Evolutionary conservation across 805 yeast species (phyloP).

Genomic region (Saccharomycopsis schoenii): DNA sequence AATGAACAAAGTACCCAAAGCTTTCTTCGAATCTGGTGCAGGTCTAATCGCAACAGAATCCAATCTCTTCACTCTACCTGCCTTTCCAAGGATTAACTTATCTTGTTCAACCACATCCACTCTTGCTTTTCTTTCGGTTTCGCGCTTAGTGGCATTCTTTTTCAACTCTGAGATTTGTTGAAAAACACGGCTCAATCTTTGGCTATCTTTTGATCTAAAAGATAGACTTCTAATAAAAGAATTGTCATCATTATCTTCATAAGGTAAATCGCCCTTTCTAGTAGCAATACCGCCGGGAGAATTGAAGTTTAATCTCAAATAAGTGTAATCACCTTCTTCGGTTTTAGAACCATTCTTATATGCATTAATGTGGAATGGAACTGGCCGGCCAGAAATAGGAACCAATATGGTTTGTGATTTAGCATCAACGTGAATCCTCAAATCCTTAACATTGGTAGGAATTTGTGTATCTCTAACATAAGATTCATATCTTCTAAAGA

Average conservation of each 20-base stretch:
- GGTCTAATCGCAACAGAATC: slow-evolving; percentile 91
- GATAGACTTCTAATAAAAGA: slow-evolving; percentile 82
- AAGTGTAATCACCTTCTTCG: slow-evolving; percentile 94
- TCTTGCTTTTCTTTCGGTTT: slow-evolving; percentile 79
- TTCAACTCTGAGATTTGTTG: slow-evolving; percentile 87
- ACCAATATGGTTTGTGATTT: slow-evolving; percentile 81
- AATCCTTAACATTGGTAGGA: slow-evolving; percentile 72
- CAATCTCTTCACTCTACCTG: slow-evolving; percentile 75
- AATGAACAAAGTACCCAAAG: slow-evolving; percentile 80
- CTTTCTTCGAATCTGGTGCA: slow-evolving; percentile 93
- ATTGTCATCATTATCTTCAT: slow-evolving; percentile 79
- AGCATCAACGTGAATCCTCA: slow-evolving; percentile 78
- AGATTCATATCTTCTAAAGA: slow-evolving; percentile 90
- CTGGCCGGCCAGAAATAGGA: slow-evolving; percentile 93
- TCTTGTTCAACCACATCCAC: slow-evolving; percentile 95
- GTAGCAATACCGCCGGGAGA: slow-evolving; percentile 78
- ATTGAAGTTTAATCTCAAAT: slow-evolving; percentile 80
- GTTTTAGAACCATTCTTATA: slow-evolving; percentile 90
- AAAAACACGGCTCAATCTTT: slow-evolving; percentile 82
- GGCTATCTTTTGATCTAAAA: slow-evolving; percentile 81
- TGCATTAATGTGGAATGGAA: slow-evolving; percentile 92
- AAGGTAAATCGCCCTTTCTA: slow-evolving; percentile 75
- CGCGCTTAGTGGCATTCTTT: slow-evolving; percentile 83
- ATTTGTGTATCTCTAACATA: slow-evolving; percentile 89
- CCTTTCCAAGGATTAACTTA: slow-evolving; percentile 67